phyloP scores from a whole-genome alignment of 2,329 filamentous ascomycete genomes.

The Coniella vitis region DNA sequence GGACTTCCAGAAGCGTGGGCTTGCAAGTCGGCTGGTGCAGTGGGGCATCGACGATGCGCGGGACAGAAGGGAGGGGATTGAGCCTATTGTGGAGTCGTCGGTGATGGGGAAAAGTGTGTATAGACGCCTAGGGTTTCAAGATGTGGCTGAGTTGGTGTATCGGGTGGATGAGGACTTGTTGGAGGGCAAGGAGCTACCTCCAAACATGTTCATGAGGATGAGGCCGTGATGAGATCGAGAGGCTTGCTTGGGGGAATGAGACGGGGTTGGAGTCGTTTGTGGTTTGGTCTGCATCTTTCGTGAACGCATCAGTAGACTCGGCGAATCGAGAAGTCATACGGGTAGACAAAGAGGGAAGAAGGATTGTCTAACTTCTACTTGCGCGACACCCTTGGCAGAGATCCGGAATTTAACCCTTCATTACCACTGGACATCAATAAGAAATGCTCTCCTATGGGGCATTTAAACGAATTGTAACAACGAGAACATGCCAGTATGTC shows the following conservation, averaged over 20 bases:
- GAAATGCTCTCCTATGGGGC: too few relatives aligned
- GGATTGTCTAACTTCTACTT: too few relatives aligned
- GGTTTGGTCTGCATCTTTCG: too few relatives aligned
- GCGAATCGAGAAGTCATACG: too few relatives aligned
- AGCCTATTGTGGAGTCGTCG: conserved; percentile 40
- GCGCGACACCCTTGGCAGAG: too few relatives aligned
- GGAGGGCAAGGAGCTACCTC: conserved; percentile 26
- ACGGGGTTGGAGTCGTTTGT: too few relatives aligned
- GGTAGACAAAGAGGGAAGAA: too few relatives aligned
- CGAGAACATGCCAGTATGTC: too few relatives aligned
- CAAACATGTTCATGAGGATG: conserved; percentile 43
- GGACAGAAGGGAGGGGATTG: conserved; percentile 31
- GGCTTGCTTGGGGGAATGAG: background rate
- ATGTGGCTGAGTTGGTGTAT: conserved; percentile 36
- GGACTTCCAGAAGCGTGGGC: conserved; percentile 42
- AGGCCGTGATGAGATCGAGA: conserved; percentile 3
- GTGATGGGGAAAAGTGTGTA: conserved; percentile 42
- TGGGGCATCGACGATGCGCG: conserved; percentile 40
- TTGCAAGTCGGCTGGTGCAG: conserved; percentile 37
- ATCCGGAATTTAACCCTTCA: too few relatives aligned
- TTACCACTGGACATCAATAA: too few relatives aligned
- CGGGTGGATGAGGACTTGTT: conserved; percentile 34
- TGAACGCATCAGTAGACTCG: too few relatives aligned
- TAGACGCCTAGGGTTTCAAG: conserved; percentile 36
- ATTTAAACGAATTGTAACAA: too few relatives aligned